Evolutionary conservation across 257 asterid genomes (phyloP).

Genomic region (Solanum dulcamara): DNA sequence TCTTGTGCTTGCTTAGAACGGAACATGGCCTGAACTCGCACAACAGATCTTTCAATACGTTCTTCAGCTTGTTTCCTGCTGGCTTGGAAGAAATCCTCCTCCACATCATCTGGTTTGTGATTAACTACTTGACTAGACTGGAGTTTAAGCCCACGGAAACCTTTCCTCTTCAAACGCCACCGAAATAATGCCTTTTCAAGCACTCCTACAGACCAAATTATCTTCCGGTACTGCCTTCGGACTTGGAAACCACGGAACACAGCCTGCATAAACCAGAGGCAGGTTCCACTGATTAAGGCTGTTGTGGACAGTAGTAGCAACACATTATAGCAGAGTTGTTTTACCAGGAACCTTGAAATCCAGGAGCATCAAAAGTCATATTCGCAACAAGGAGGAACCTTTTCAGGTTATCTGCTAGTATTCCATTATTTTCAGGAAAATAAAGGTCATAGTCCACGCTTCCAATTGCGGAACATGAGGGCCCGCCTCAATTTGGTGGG

Average conservation of each 20-base stretch:
- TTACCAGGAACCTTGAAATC: not conserved
- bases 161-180: slow-evolving; percentile 92
- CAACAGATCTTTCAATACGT: slow-evolving; percentile 90
- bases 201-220: slow-evolving; percentile 87
- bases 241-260: slow-evolving; percentile 74
- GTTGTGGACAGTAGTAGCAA: not conserved
- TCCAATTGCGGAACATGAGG: not conserved
- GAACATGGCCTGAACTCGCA: slow-evolving; percentile 86
- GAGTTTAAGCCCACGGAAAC: slow-evolving; percentile 81
- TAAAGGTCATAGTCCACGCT: not conserved
- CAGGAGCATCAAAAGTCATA: not conserved
- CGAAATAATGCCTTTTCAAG: slow-evolving; percentile 84
- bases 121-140: slow-evolving; percentile 8
- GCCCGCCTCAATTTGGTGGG: not conserved
- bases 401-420: not conserved
- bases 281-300: not conserved
- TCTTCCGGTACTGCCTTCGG: slow-evolving; percentile 64
- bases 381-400: not conserved
- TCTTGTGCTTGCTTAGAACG: slow-evolving; percentile 90
- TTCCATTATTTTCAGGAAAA: not conserved
- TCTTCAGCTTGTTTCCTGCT: slow-evolving; percentile 97
- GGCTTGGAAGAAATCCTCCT: slow-evolving; percentile 83
- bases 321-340: not conserved
- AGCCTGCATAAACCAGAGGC: slow-evolving; percentile 36
- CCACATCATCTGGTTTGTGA: slow-evolving; percentile 26